phyloP scores from a whole-genome alignment of 306 rosid species.

The Quercus wislizeni region DNA sequence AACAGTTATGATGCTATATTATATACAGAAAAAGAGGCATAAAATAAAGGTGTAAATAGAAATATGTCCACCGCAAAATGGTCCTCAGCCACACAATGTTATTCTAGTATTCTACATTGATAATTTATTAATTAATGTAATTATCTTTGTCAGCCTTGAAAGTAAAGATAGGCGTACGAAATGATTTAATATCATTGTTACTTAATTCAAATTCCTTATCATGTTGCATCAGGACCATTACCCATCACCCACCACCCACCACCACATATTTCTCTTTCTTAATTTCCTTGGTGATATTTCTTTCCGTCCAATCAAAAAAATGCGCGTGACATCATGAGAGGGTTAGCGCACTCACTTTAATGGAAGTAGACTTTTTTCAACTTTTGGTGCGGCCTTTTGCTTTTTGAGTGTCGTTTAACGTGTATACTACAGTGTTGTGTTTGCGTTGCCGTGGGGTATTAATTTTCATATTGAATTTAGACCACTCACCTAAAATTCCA shows the following conservation, averaged over 20 bases:
- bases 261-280: not conserved
- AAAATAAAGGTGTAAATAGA: not conserved
- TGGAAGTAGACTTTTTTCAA: not conserved
- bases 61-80: conserved; percentile 46
- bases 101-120: not conserved
- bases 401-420: not conserved
- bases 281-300: not conserved
- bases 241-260: not conserved
- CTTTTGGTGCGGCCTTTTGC: not conserved
- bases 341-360: conserved; percentile 13
- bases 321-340: not conserved
- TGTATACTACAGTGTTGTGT: not conserved
- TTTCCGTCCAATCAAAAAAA: not conserved
- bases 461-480: not conserved
- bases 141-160: conserved; percentile 18
- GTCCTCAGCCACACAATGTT: conserved; percentile 32
- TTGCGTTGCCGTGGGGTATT: not conserved
- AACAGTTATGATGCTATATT: too few relatives aligned
- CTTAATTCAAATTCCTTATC: not conserved
- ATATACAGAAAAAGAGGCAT: not conserved
- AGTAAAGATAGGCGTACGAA: conserved; percentile 11
- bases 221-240: not conserved
- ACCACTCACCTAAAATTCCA: not conserved
- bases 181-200: not conserved
- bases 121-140: not conserved